Conservation (phyloP, 1,139 yeast genomes). For the Yamadazyma aaseri region DNA sequence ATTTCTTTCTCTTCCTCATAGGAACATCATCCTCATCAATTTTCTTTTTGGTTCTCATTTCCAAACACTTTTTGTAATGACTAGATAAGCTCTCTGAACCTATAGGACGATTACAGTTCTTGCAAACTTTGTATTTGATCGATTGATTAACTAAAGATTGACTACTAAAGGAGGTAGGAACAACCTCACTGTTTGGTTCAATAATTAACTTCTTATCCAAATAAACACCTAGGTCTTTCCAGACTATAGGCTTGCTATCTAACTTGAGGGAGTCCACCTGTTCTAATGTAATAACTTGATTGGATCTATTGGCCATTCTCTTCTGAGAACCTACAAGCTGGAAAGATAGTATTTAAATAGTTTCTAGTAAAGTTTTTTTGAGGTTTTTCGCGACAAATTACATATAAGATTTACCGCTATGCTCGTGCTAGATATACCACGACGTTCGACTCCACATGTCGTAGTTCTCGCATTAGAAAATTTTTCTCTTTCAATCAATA, state of each 20-base stretch:
- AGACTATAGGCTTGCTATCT: conserved; percentile 30
- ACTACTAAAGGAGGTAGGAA: conserved; percentile 13
- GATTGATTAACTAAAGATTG: conserved; percentile 40
- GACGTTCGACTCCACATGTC: not conserved
- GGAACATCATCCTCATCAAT: conserved; percentile 27
- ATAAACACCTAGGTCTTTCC: conserved; percentile 66
- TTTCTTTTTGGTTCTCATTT: conserved; percentile 41
- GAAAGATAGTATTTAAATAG: too few species aligned
- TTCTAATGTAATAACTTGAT: conserved; percentile 17
- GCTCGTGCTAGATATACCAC: too few species aligned
- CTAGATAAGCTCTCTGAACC: conserved; percentile 43
- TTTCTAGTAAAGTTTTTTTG: too few species aligned
- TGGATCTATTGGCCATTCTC: conserved; percentile 13
- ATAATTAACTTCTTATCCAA: conserved; percentile 43
- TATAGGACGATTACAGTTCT: conserved; percentile 63
- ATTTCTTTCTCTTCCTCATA: conserved; percentile 32
- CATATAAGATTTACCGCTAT: too few species aligned
- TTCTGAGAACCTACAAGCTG: conserved; percentile 3
- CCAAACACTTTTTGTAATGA: conserved; percentile 51
- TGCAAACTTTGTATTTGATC: conserved; percentile 62
- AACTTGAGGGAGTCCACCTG: conserved; percentile 13
- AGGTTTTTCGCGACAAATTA: too few species aligned
- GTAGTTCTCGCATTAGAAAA: conserved; percentile 6
- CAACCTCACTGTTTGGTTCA: conserved; percentile 23
- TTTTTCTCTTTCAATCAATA: conserved; percentile 7